A percentile compares a stretch with the other conserved stretches of the same genome.
Conservation (phyloP, 2,329 filamentous ascomycete species). For the Penicillium paneum region DNA sequence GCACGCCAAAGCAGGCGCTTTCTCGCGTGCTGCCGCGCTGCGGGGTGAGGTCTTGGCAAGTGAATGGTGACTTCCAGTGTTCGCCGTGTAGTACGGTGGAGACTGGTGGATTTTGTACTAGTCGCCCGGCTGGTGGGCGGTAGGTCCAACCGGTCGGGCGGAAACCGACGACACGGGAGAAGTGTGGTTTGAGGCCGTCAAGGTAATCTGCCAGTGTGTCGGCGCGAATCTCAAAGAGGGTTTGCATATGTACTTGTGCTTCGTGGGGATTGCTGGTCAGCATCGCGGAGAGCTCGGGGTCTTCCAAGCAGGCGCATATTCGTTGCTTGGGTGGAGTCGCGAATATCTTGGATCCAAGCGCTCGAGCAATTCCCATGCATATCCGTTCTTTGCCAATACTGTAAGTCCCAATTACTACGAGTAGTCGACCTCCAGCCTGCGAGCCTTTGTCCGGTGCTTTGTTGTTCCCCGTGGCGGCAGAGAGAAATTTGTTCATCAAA, state of each 20-base stretch:
- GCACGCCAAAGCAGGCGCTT: slow-evolving; percentile 86
- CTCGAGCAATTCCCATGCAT: slow-evolving; percentile 85
- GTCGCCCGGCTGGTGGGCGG: slow-evolving; percentile 63
- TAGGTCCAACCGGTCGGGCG: slow-evolving; percentile 95
- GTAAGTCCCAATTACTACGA: slow-evolving; percentile 94
- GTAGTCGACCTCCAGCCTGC: slow-evolving; percentile 61
- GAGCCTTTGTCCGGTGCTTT: slow-evolving; percentile 29
- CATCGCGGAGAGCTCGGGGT: slow-evolving; percentile 71
- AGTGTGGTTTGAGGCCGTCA: slow-evolving; percentile 72
- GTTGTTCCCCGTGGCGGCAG: slow-evolving; percentile 40
- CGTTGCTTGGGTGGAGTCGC: slow-evolving; percentile 78
- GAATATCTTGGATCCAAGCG: slow-evolving; percentile 83
- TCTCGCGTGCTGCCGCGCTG: slow-evolving; percentile 80
- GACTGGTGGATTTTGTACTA: slow-evolving; percentile 62
- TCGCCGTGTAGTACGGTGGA: slow-evolving; percentile 62
- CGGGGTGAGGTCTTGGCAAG: slow-evolving; percentile 67
- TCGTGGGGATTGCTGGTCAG: slow-evolving; percentile 77
- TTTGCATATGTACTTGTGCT: slow-evolving; percentile 97
- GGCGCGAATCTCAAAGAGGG: slow-evolving; percentile 85
- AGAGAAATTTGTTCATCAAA: slow-evolving; percentile 63
- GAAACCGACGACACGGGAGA: slow-evolving; percentile 84
- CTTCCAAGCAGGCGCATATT: slow-evolving; percentile 80
- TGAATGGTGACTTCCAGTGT: slow-evolving; percentile 74
- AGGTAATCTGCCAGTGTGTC: slow-evolving; percentile 90
- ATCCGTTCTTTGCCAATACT: slow-evolving; percentile 97